Evolutionary conservation across 192 early-diverging fungal genomes (phyloP).

Genomic region (Polychytrium aggregatum): DNA sequence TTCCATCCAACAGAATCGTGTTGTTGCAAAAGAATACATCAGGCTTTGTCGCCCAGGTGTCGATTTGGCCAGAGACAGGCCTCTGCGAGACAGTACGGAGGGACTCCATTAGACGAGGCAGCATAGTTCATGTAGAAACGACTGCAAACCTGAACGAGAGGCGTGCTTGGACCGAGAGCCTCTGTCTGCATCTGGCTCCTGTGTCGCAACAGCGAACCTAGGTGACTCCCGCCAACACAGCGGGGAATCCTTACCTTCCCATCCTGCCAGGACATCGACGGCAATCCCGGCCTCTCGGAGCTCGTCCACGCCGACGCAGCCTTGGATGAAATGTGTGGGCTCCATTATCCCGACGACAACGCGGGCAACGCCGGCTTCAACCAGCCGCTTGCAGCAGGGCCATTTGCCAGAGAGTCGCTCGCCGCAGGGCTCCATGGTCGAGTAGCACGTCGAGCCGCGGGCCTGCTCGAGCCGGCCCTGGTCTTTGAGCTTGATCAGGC

Average conservation of each 20-base stretch:
- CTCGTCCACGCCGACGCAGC: conserved; percentile 58
- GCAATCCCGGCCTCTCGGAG: conserved; percentile 60
- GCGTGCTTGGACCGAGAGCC: no score
- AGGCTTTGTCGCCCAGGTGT: conserved; percentile 30
- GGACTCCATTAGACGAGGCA: neutral
- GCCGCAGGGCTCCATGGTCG: conserved; percentile 97
- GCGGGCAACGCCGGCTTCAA: conserved; percentile 49
- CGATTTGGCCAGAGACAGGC: conserved; percentile 61
- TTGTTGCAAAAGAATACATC: no score
- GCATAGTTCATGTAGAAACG: no score
- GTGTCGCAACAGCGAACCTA: no score
- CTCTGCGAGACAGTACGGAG: conserved; percentile 18
- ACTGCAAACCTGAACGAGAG: neutral
- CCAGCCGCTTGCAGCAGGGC: conserved; percentile 66
- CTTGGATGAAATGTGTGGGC: conserved; percentile 72
- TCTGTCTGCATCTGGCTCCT: no score
- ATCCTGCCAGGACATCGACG: conserved; percentile 58
- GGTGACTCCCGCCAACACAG: no score
- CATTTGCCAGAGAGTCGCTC: conserved; percentile 55
- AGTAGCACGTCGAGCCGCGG: conserved; percentile 64
- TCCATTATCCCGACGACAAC: conserved; percentile 86
- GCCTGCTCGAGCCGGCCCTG: conserved; percentile 3
- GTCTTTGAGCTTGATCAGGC: conserved; percentile 59
- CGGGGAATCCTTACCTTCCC: conserved; percentile 30
- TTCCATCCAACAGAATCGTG: no score